Base-by-base conservation (phyloP, 768 basidiomycete genomes). In the Porphyrellus cyaneotinctus region DNA sequence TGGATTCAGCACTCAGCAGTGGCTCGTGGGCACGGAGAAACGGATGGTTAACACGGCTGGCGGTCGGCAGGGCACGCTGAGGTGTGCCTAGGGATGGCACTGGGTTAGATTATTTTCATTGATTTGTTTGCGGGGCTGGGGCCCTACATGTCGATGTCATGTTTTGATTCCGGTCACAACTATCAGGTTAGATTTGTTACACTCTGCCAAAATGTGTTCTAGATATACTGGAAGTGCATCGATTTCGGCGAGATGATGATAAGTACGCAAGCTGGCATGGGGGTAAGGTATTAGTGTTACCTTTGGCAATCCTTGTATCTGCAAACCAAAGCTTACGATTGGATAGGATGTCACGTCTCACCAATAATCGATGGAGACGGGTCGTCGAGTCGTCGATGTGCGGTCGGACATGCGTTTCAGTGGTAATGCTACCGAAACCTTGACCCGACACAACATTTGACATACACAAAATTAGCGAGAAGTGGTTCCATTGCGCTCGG, bases 41-140 rank as follows among this genome's bases (percentile, higher is more conserved):
- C 48, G 49, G 36, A 31, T 43, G 31, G 47, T 30, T 18, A 26
- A 44, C 37, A 47, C 18, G 28, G 47, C 48, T 22, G 49, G 44
- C 2, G 43, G 43, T 26, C 36, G 44, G 53, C 54, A 52, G 7
- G 35, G 51, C 31, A 28, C 24, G 18, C 30, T 42, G n/a, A 57
- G 54, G 49, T 38, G 46, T 38, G 53, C 38, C 13, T 60, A 50
- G 12, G 11, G 17, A n/a, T 24, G 14, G 18, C 4, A 9, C 6
- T 28, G 15, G n/a, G 20, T 32, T 15, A 23, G 1, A 1, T 54
- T 43, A 11, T 41, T 43, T 33, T 50, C 9, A n/a, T 64, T 42
- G 63, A 65, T 64, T 64, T 64, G 61, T 63, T 43, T 45, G 24
- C 17, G 32, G 36, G 33, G 42, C 33, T 26, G 26, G 20, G 23